phyloP scores from a whole-genome alignment of 2,329 filamentous ascomycete genomes.

The Fonsecaea pugnacius region DNA sequence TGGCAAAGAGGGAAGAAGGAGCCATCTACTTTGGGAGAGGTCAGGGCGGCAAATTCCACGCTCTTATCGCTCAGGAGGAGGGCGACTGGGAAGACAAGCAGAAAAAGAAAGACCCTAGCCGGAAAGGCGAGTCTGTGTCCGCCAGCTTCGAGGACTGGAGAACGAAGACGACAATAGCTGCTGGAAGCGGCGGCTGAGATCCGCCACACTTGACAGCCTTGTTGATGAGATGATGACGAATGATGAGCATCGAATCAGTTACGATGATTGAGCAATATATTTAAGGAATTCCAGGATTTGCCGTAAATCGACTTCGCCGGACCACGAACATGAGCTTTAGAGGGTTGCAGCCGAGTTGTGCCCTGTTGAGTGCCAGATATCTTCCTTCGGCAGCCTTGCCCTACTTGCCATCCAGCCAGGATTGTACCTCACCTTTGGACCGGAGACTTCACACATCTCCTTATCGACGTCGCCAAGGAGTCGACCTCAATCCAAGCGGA shows the following conservation, averaged over 20 bases:
- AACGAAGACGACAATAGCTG: constrained; percentile 43
- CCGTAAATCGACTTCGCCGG: neutral
- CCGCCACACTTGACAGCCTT: neutral
- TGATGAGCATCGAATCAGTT: constrained; percentile 8
- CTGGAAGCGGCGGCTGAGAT: constrained; percentile 37
- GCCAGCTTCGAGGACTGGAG: constrained; percentile 53
- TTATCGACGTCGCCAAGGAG: neutral
- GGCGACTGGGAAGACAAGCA: constrained; percentile 54
- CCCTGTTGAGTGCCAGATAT: neutral
- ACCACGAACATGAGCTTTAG: neutral
- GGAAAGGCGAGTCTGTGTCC: constrained; percentile 33
- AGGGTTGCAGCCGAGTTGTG: neutral
- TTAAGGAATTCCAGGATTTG: neutral
- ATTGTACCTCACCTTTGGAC: constrained; percentile 12
- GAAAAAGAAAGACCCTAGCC: constrained; percentile 37
- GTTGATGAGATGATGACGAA: neutral
- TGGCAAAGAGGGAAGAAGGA: constrained; percentile 65
- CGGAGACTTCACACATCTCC: neutral
- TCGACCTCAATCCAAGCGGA: neutral
- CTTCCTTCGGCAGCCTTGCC: neutral
- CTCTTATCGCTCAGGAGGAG: constrained; percentile 57
- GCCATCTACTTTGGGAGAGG: constrained; percentile 58
- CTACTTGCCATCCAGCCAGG: neutral
- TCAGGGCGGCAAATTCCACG: constrained; percentile 56
- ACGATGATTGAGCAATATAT: neutral